These are phyloP conservation scores for Eucalyptus dawsonii DNA, from an alignment of 345 rosid species.

Conservation along the genomic window DNA sequence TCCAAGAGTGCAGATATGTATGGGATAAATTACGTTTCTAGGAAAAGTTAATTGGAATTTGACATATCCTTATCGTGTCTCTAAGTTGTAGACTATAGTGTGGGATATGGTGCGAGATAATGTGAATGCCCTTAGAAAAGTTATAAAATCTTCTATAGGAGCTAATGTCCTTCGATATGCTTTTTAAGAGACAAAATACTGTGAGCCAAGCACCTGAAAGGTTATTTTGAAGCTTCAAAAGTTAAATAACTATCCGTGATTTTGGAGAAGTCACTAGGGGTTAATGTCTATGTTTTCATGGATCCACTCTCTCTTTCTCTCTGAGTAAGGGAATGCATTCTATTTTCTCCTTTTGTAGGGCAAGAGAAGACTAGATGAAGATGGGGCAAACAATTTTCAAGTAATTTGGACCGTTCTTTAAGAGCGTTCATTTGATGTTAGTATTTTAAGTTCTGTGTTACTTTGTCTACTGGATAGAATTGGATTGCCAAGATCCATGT, in stretches of 20 bases:
- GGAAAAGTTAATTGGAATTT: neutral
- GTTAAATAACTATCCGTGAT: neutral
- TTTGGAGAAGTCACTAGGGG: neutral
- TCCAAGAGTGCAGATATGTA: neutral
- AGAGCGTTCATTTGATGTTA: neutral
- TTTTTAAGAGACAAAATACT: neutral
- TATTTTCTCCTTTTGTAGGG: constrained; percentile 67
- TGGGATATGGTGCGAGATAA: neutral
- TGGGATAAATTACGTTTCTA: neutral
- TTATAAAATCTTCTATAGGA: neutral
- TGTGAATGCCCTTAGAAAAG: neutral
- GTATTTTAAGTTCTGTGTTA: neutral
- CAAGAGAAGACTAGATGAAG: constrained; percentile 87
- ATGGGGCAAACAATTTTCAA: constrained; percentile 26
- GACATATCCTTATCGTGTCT: neutral
- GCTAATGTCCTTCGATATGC: neutral
- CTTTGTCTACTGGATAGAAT: neutral
- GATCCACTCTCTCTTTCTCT: neutral
- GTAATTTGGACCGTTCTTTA: constrained; percentile 12
- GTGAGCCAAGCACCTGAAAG: neutral
- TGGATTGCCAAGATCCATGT: neutral
- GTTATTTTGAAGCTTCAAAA: neutral
- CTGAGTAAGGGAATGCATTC: constrained; percentile 15
- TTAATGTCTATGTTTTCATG: neutral
- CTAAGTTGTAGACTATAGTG: neutral